A percentile compares a stretch with the other conserved stretches of the same genome.
These are phyloP conservation scores for Macrophomina phaseolina DNA, from an alignment of 2,329 filamentous ascomycete species.

Conservation along the genomic window DNA sequence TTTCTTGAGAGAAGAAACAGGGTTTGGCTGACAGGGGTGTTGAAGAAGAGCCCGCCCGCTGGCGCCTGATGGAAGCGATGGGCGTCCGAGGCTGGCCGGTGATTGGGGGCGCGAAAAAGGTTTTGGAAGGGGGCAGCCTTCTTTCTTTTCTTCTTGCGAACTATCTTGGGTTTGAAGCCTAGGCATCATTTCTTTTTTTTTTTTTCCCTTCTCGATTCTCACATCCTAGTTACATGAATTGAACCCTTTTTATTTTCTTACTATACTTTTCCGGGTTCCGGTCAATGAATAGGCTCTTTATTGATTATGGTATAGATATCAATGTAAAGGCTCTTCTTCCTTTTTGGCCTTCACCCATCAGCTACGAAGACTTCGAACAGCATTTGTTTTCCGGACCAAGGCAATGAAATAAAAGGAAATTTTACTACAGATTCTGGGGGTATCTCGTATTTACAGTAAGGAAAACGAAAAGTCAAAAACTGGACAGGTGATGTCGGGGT, in stretches of 20 bases:
- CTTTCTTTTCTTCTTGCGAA: not conserved
- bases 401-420: not conserved
- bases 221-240: not conserved
- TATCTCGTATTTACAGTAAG: not conserved
- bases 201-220: not conserved
- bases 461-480: not conserved
- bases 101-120: too few relatives aligned
- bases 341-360: too few relatives aligned
- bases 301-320: conserved; percentile 9
- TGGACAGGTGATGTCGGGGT: not conserved
- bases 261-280: not conserved
- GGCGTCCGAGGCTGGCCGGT: not conserved
- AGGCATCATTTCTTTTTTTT: not conserved
- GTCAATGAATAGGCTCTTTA: not conserved
- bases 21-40: not conserved
- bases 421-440: not conserved
- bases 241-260: not conserved
- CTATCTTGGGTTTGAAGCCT: too few relatives aligned
- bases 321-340: conserved; percentile 8
- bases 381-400: too few relatives aligned
- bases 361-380: too few relatives aligned
- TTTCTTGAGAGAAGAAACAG: not conserved
- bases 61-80: not conserved
- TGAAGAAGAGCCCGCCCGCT: not conserved
- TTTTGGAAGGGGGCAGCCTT: not conserved